A percentile compares a stretch with the other conserved stretches of the same genome.
Conservation (phyloP, 2,329 filamentous ascomycete genomes). For the Endothia cerciana region DNA sequence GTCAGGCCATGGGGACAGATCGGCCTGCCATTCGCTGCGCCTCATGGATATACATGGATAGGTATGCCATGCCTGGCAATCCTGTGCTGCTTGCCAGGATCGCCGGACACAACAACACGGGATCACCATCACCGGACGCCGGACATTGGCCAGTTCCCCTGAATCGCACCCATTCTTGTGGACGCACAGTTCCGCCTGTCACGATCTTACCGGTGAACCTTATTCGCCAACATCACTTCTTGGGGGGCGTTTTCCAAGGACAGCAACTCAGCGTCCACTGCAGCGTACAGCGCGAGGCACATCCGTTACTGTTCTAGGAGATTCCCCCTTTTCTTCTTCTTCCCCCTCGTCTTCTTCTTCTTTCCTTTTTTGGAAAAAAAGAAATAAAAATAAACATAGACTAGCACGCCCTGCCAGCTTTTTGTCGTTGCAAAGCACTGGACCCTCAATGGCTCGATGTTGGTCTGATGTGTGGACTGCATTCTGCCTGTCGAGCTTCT, state of each 20-base stretch:
- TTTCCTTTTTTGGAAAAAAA: too few relatives aligned
- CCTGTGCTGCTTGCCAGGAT: neutral
- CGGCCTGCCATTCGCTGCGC: neutral
- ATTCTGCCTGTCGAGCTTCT: conserved; percentile 10
- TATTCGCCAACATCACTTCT: neutral
- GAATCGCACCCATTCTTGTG: neutral
- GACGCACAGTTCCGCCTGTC: neutral
- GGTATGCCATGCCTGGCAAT: neutral
- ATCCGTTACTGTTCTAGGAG: neutral
- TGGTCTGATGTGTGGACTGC: conserved; percentile 23
- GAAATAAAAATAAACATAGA: neutral
- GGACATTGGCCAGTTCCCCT: conserved; percentile 15
- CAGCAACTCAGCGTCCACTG: neutral
- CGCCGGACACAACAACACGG: neutral
- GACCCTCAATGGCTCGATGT: conserved; percentile 4
- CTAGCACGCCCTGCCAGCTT: neutral
- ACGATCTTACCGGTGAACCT: neutral
- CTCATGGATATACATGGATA: neutral
- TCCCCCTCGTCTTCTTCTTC: too few relatives aligned
- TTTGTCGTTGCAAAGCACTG: neutral
- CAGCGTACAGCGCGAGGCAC: neutral
- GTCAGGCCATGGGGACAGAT: conserved; percentile 2
- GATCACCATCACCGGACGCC: neutral
- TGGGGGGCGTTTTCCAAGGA: neutral
- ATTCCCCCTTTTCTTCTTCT: too few relatives aligned